Evolutionary conservation across 306 rosid species (phyloP).

Genomic region (Hippophae rhamnoides): DNA sequence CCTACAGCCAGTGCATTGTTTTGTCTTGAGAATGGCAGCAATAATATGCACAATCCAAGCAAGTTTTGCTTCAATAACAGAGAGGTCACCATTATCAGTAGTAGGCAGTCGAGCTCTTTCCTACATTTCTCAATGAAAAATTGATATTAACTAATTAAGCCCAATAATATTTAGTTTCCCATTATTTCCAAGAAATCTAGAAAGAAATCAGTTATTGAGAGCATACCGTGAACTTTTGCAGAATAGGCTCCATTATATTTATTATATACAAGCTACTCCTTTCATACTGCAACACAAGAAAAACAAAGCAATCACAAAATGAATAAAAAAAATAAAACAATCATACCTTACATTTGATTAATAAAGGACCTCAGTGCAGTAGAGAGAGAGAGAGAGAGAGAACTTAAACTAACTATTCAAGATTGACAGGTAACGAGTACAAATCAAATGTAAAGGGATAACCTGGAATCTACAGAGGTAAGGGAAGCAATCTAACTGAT

Average conservation of each 20-base stretch:
- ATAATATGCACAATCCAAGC: constrained; percentile 96
- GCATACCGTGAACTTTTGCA: constrained; percentile 81
- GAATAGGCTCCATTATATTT: constrained; percentile 83
- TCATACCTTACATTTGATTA: neutral
- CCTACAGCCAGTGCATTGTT: constrained; percentile 93
- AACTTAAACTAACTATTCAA: too few relatives aligned
- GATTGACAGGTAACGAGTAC: neutral
- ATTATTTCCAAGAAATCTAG: neutral
- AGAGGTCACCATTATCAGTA: constrained; percentile 62
- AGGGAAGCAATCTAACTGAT: constrained; percentile 95
- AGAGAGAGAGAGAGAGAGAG: too few relatives aligned
- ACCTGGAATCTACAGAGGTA: constrained; percentile 96
- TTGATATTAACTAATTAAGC: constrained; percentile 8
- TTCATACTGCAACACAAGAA: constrained; percentile 64
- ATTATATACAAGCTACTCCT: constrained; percentile 83
- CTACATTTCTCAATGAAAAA: constrained; percentile 32
- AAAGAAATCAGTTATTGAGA: neutral
- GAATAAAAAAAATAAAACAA: constrained; percentile 6
- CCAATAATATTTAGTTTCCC: neutral
- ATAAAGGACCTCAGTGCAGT: too few relatives aligned
- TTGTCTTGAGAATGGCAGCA: constrained; percentile 85
- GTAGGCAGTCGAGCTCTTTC: constrained; percentile 83
- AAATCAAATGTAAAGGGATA: constrained; percentile 2
- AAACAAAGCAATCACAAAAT: constrained; percentile 22
- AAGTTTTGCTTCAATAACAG: constrained; percentile 82